Evolutionary conservation across 768 basidiomycete genomes (phyloP), one percentile per base, ranked within the genome.

Genomic region (Lactarius evosmus): DNA sequence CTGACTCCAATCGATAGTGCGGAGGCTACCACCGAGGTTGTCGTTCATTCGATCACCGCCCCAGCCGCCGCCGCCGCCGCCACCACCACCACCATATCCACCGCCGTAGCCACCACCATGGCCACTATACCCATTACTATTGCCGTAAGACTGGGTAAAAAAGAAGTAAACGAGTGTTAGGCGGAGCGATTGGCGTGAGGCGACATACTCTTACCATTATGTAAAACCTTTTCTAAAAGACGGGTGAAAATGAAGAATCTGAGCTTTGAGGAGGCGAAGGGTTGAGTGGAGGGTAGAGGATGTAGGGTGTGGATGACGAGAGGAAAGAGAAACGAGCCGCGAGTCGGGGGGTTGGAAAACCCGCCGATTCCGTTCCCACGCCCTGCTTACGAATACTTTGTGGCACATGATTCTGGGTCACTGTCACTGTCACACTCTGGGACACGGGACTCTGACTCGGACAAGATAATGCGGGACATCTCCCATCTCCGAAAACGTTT

Each of bases 1-100:
- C 46, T 75, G 75, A 58, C 79, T 74, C 97, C 97, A 99, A 77
- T 98, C 93, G 61, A 97, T 87, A 57, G 81, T 80, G 66, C 86
- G 86, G 58, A 98, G 82, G 52, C 90, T 84, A 44, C 88, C 85
- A 38, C 96, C 95, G 19, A 98, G 83, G 72, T 81, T 82, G 56
- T 83, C 79, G 90, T 94, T 93, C 71, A 79, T 86, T 75, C 93
- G 91, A 63, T 83, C 82, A 62, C 76, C 74, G 40, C 82, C 77
- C 44, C 84, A 80, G 27, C 86, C 79, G 4, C 84, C 80, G 1
- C 85, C 82, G 8, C 81, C 78, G 19, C 76, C 74, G 46, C 81
- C 78, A 34, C 76, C 74, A 60, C 76, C 73, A 36, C 78, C 75
- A 53, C 78, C 72, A 53, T 69, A 68, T 29, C 72, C 69, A 38